These are phyloP conservation scores for Cadophora luteo-olivacea DNA, from an alignment of 2,329 filamentous ascomycete species.

Conservation along the genomic window DNA sequence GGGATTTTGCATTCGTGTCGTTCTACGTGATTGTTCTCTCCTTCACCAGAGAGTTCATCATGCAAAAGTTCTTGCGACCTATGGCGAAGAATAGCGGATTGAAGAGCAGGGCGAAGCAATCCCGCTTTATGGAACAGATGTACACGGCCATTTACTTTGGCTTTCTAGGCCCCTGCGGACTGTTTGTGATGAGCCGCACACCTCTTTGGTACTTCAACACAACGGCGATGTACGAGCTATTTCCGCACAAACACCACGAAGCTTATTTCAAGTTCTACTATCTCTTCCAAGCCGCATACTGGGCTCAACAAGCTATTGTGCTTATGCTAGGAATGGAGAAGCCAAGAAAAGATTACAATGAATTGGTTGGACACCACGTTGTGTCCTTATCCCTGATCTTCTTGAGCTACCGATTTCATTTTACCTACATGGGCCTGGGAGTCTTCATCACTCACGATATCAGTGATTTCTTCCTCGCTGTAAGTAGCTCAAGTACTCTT, in stretches of 20 bases:
- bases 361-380: conserved; percentile 90
- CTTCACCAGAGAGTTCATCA: conserved; percentile 94
- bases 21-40: conserved; percentile 92
- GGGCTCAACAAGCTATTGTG: conserved; percentile 93
- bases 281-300: conserved; percentile 91
- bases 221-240: conserved; percentile 85
- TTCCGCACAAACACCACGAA: conserved; percentile 83
- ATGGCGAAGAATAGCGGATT: conserved; percentile 75
- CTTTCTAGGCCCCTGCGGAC: conserved; percentile 79
- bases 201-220: conserved; percentile 97
- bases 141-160: conserved; percentile 94
- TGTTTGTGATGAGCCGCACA: conserved; percentile 92
- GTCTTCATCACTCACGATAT: conserved; percentile 97
- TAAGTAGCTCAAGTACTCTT: conserved; percentile 52
- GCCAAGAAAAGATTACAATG: conserved; percentile 92
- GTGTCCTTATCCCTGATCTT: conserved; percentile 85
- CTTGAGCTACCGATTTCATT: conserved; percentile 93
- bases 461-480: conserved; percentile 92
- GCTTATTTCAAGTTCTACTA: conserved; percentile 94
- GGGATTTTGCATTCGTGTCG: conserved; percentile 84
- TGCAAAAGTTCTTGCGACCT: conserved; percentile 86
- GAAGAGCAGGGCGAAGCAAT: conserved; percentile 76
- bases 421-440: conserved; percentile 91
- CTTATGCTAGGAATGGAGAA: conserved; percentile 88
- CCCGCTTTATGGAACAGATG: conserved; percentile 93